Conservation (phyloP, 306 rosid species). For the Prunus mume region DNA sequence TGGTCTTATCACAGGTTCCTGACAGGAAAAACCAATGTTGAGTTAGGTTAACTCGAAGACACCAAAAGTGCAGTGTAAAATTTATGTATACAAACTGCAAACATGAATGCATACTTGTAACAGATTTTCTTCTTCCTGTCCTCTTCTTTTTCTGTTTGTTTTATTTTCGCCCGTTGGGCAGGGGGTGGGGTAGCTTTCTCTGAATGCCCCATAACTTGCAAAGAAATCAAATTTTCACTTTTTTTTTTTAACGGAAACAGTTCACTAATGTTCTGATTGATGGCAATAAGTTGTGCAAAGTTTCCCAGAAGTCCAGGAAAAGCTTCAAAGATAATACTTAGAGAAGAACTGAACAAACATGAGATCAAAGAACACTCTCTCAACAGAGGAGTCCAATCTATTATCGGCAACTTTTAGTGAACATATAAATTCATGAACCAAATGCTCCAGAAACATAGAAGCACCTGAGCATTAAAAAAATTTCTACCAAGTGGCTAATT, state of each 20-base stretch:
- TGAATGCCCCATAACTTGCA: neutral
- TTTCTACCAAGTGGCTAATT: neutral
- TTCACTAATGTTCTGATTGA: neutral
- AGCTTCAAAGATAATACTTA: neutral
- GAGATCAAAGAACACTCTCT: neutral
- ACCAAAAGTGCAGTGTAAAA: neutral
- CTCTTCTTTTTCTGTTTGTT: neutral
- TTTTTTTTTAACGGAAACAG: neutral
- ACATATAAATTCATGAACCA: neutral
- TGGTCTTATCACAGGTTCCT: slow-evolving; percentile 96
- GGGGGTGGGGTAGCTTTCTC: neutral
- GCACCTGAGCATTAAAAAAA: neutral
- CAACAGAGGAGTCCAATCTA: neutral
- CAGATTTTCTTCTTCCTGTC: neutral
- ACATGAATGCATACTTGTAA: neutral
- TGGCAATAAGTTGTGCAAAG: neutral
- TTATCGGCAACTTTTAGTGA: neutral
- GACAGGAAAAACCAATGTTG: slow-evolving; percentile 24
- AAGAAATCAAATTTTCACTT: too few species aligned
- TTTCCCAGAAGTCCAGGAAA: neutral
- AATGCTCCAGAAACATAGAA: neutral
- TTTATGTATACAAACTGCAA: neutral
- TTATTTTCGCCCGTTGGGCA: neutral
- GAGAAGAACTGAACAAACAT: neutral
- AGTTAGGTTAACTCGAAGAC: neutral